Conservation (phyloP, 2,329 filamentous ascomycete genomes). For the Parafenestella ontariensis region DNA sequence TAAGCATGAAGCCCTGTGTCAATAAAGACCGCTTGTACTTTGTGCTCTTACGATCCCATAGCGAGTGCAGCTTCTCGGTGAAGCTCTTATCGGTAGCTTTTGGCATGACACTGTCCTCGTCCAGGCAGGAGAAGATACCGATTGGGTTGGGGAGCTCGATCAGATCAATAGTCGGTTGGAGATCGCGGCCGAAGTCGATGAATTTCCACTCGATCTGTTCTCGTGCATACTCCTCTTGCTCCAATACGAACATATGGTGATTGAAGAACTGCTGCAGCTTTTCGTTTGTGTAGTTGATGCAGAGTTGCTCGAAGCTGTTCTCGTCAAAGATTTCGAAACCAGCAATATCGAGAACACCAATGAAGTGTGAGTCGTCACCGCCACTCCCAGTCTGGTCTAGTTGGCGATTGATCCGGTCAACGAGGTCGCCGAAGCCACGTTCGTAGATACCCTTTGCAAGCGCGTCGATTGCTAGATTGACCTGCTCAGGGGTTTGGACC, state of each 20-base stretch:
- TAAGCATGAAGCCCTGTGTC: conserved; percentile 91
- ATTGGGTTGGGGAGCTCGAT: conserved; percentile 97
- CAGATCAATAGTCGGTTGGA: conserved; percentile 96
- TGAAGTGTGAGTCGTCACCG: conserved; percentile 90
- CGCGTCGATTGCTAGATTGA: conserved; percentile 86
- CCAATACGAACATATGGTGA: conserved; percentile 99
- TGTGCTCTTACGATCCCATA: conserved; percentile 95
- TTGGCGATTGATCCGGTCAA: conserved; percentile 88
- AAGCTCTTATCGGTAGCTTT: conserved; percentile 97
- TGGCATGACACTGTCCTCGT: conserved; percentile 98
- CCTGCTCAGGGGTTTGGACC: conserved; percentile 96
- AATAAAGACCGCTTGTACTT: conserved; percentile 92
- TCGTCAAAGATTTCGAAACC: conserved; percentile 99
- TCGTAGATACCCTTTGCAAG: conserved; percentile 98
- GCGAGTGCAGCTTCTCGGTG: conserved; percentile 93
- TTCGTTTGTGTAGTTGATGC: conserved; percentile 99
- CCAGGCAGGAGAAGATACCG: conserved; percentile 96
- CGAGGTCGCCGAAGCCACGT: conserved; percentile 90
- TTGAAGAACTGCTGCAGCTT: conserved; percentile 99
- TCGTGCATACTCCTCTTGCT: conserved; percentile 96
- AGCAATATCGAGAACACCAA: conserved; percentile 97
- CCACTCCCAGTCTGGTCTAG: conserved; percentile 85
- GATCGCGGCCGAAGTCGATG: conserved; percentile 95
- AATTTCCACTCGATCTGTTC: conserved; percentile 99
- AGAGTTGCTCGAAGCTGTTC: conserved; percentile 98